phyloP scores from a whole-genome alignment of 164 flowering plant species.

The Euptelea pleiosperma region DNA sequence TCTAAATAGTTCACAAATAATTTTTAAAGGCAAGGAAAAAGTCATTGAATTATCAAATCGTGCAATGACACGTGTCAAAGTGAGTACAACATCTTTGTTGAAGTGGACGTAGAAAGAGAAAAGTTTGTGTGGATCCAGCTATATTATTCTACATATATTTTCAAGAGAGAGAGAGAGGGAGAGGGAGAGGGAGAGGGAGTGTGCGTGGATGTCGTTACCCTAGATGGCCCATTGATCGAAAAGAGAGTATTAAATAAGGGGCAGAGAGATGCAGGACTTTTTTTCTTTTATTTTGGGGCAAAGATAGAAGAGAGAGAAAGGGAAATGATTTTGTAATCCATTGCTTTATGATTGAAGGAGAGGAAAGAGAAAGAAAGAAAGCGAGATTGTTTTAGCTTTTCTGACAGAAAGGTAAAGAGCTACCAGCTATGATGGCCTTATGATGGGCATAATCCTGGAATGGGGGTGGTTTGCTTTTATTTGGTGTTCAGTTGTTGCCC shows the following conservation, averaged over 20 bases:
- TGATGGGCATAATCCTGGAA: slow-evolving; percentile 24
- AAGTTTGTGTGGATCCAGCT: no score
- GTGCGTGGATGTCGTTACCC: slow-evolving; percentile 4
- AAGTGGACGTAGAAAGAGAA: slow-evolving; percentile 8
- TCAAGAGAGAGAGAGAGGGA: neutral
- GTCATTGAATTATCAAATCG: neutral
- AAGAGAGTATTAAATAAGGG: slow-evolving; percentile 18
- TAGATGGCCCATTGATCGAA: slow-evolving; percentile 10
- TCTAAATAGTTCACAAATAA: no score
- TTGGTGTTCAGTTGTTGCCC: neutral
- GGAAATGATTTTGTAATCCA: slow-evolving; percentile 33
- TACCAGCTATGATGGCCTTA: slow-evolving; percentile 25
- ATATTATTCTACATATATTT: no score
- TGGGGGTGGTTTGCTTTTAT: neutral
- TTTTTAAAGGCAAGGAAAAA: no score
- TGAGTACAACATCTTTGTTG: slow-evolving; percentile 5
- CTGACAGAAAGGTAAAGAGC: slow-evolving; percentile 3
- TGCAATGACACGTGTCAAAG: neutral
- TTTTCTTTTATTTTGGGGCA: neutral
- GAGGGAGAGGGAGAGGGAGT: neutral
- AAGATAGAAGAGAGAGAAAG: slow-evolving; percentile 3
- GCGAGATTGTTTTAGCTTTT: neutral
- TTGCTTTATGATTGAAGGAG: slow-evolving; percentile 32
- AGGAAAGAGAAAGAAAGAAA: slow-evolving; percentile 2
- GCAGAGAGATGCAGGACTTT: slow-evolving; percentile 10